A percentile compares a stretch with the other conserved stretches of the same genome.
Evolutionary conservation across 306 rosid genomes (phyloP).

Genomic region (Cyclanthera cordifolia): DNA sequence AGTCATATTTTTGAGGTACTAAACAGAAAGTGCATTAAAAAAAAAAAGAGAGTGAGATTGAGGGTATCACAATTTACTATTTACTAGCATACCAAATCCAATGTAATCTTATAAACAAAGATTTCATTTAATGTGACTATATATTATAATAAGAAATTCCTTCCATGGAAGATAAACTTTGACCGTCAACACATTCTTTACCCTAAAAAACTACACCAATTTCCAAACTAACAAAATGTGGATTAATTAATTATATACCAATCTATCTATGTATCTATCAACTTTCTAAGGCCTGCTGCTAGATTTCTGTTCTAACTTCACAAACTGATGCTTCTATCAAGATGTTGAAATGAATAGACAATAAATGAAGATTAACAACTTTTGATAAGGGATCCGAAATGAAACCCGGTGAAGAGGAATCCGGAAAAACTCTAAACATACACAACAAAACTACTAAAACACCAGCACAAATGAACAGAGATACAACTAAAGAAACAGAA

Average conservation of each 20-base stretch:
- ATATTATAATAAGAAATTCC: background rate
- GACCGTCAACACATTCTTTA: background rate
- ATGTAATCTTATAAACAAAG: too few relatives aligned
- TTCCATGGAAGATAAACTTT: background rate
- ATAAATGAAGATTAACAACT: background rate
- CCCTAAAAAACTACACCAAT: background rate
- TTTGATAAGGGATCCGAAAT: slow-evolving; percentile 22
- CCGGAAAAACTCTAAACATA: slow-evolving; percentile 42
- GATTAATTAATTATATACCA: background rate
- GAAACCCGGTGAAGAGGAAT: slow-evolving; percentile 96
- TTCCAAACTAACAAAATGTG: background rate
- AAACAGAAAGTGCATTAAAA: too few relatives aligned
- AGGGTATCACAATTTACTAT: too few relatives aligned
- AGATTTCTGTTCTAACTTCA: background rate
- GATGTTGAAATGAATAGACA: slow-evolving; percentile 2
- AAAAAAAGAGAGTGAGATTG: too few relatives aligned
- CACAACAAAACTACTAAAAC: slow-evolving; percentile 38
- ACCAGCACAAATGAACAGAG: slow-evolving; percentile 24
- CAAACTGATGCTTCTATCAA: background rate
- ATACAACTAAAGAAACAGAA: slow-evolving; percentile 15
- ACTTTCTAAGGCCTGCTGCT: background rate
- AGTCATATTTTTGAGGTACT: background rate
- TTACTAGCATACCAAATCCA: too few relatives aligned
- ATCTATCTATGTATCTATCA: background rate
- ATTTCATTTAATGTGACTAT: too few relatives aligned